Conservation (phyloP, 495 filamentous ascomycete genomes). For the Echria macrotheca region DNA sequence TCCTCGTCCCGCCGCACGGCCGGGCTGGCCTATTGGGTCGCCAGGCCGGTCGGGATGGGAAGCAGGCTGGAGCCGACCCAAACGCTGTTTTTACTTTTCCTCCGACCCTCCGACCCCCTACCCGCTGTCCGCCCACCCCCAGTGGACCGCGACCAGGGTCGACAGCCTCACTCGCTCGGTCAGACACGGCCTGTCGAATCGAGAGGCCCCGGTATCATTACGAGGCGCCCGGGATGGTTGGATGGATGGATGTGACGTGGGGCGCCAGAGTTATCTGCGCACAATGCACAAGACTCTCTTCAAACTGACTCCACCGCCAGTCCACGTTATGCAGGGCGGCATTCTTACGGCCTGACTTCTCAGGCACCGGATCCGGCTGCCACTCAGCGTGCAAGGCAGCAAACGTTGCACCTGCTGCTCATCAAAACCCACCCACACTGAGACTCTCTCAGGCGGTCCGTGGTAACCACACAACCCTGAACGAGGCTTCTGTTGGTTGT, state of each 20-base stretch:
- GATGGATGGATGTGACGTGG: slow-evolving; percentile 22
- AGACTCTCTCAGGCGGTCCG: slow-evolving; percentile 1
- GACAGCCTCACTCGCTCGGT: slow-evolving; percentile 29
- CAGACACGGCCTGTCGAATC: slow-evolving; percentile 22
- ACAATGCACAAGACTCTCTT: not conserved
- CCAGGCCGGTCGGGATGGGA: no score
- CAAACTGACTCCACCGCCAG: no score
- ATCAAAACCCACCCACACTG: slow-evolving; percentile 7
- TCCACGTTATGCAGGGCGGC: no score
- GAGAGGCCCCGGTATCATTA: slow-evolving; percentile 18
- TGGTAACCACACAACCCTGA: not conserved
- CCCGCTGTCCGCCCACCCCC: not conserved
- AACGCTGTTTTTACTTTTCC: slow-evolving; percentile 2
- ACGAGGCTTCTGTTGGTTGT: not conserved
- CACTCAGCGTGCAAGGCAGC: slow-evolving; percentile 4
- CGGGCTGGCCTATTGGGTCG: no score
- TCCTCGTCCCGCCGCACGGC: no score
- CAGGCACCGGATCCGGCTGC: not conserved
- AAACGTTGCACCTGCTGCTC: not conserved
- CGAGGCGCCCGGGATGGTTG: slow-evolving; percentile 15
- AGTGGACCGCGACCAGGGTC: slow-evolving; percentile 11
- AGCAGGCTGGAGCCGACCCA: not conserved
- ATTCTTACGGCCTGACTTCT: slow-evolving; percentile 5
- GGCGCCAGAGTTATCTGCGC: not conserved
- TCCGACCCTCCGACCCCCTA: slow-evolving; percentile 6